Base-by-base conservation (phyloP, 2,329 filamentous ascomycete genomes). In the Aurifilum marmelostoma region DNA sequence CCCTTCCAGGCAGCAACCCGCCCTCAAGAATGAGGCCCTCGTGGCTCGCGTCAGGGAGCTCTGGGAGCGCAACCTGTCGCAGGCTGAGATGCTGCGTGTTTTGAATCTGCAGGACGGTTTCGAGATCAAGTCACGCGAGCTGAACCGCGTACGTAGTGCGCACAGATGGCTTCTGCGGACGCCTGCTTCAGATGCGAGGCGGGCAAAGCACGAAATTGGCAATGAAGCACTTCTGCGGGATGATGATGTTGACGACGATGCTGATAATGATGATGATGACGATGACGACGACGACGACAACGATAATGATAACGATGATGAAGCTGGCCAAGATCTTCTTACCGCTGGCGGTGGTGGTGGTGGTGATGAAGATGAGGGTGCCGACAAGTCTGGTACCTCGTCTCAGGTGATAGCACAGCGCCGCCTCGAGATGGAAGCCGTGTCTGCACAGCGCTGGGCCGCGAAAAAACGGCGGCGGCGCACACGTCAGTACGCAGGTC, bases 61-160 rank as follows among this genome's bases (percentile, higher is more conserved):
- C 74, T 96, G 92, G 92, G 89, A 92, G 77, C 83, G 82, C 73
- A 96, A 95, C 75, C 84, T 88, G 18, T 85, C 83, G 24, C 91
- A 94, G 77, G 86, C 86, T 70, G 90, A 94, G 73, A 96, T 96
- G 88, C 82, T 94, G 67, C 83, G 85, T 34, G 86, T 88, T 37
- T 82, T 96, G 69, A 88, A 88, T 72, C 85, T 88, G 27, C 91
- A 94, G 76, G 82, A 84, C 60, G 92, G 92, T 18, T 93, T 89
- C 75, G 83, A 89, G 32, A 89, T 95, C 75, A 92, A 89, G 73
- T 85, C 91, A 73, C 84, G 90, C 12, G 90, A 93, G 76, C 79
- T 94, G 66, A 88, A 90, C 82, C 85, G 90, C 43, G 82, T 95
- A 56, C 87, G 92, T 66, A 83, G 86, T 11, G 89, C 89, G 76